These are phyloP conservation scores for Candida chilensis DNA, from an alignment of 805 yeast species.

Conservation along the genomic window DNA sequence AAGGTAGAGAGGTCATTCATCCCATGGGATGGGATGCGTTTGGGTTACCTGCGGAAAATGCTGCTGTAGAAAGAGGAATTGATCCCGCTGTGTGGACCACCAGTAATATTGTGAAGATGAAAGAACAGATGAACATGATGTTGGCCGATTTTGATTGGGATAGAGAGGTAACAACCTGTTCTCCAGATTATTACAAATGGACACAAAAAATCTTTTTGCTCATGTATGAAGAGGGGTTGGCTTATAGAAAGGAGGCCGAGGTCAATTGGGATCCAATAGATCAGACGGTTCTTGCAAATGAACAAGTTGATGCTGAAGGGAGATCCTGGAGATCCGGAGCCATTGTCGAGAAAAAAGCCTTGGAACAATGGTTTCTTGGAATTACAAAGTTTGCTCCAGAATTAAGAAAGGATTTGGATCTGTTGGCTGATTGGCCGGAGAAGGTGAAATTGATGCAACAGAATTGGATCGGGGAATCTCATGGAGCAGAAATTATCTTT, in stretches of 20 bases:
- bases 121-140: slow-evolving; percentile 69
- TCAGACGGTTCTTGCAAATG: slow-evolving; percentile 88
- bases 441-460: slow-evolving; percentile 85
- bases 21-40: slow-evolving; percentile 99
- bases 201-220: slow-evolving; percentile 81
- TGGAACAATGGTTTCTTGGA: slow-evolving; percentile 91
- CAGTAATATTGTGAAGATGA: slow-evolving; percentile 77
- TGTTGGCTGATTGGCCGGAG: slow-evolving; percentile 73
- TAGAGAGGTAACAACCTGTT: slow-evolving; percentile 77
- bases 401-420: slow-evolving; percentile 53
- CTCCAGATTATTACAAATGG: slow-evolving; percentile 84
- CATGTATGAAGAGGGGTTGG: slow-evolving; percentile 67
- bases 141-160: slow-evolving; percentile 91
- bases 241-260: slow-evolving; percentile 78
- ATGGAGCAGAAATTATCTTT: slow-evolving; percentile 67
- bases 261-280: slow-evolving; percentile 99
- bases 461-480: slow-evolving; percentile 89
- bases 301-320: slow-evolving; percentile 89
- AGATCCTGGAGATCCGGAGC: slow-evolving; percentile 98
- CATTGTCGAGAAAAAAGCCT: slow-evolving; percentile 66
- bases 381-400: slow-evolving; percentile 75
- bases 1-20: slow-evolving; percentile 74
- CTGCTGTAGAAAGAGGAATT: slow-evolving; percentile 80
- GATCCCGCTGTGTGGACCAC: slow-evolving; percentile 82
- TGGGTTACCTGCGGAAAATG: slow-evolving; percentile 97